Percentiles rank a stretch among this genome's conserved stretches.
These are phyloP conservation scores for Geopyxis carbonaria DNA, from an alignment of 495 filamentous ascomycete species.

Conservation along the genomic window DNA sequence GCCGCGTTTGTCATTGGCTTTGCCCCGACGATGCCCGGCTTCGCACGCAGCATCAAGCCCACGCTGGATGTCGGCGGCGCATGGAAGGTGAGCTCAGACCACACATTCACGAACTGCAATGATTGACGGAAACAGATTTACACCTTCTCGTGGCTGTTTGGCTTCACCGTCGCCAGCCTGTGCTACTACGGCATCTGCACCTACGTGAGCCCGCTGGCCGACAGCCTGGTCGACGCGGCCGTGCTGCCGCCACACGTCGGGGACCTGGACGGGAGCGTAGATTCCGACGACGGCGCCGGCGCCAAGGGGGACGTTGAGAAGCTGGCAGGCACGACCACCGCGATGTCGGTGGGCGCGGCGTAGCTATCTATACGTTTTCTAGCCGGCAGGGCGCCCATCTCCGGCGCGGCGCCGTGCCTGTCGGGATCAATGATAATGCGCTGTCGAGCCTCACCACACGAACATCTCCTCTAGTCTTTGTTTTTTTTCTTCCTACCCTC, in stretches of 20 bases:
- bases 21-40: constrained; percentile 30
- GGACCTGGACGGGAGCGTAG: not conserved
- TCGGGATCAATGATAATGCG: too few relatives aligned
- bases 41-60: constrained; percentile 23
- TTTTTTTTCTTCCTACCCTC: too few relatives aligned
- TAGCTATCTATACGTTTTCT: too few relatives aligned
- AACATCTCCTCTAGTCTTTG: too few relatives aligned
- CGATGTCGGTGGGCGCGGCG: too few relatives aligned
- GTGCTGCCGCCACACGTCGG: constrained; percentile 25
- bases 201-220: constrained; percentile 26
- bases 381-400: too few relatives aligned
- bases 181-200: constrained; percentile 28
- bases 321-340: too few relatives aligned
- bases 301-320: constrained; percentile 1
- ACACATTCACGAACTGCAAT: not conserved
- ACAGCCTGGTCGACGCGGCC: constrained; percentile 26
- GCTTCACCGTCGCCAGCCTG: constrained; percentile 25
- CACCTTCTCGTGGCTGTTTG: constrained; percentile 28
- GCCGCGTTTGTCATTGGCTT: constrained; percentile 29
- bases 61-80: constrained; percentile 24
- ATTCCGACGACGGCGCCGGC: not conserved
- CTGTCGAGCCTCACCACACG: too few relatives aligned
- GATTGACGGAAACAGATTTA: constrained; percentile 16
- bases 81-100: constrained; percentile 21
- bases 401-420: too few relatives aligned